A percentile compares a stretch with the other conserved stretches of the same genome.
Conservation (phyloP, 371 early-diverging fungal species). For the Parasitella parasitica region DNA sequence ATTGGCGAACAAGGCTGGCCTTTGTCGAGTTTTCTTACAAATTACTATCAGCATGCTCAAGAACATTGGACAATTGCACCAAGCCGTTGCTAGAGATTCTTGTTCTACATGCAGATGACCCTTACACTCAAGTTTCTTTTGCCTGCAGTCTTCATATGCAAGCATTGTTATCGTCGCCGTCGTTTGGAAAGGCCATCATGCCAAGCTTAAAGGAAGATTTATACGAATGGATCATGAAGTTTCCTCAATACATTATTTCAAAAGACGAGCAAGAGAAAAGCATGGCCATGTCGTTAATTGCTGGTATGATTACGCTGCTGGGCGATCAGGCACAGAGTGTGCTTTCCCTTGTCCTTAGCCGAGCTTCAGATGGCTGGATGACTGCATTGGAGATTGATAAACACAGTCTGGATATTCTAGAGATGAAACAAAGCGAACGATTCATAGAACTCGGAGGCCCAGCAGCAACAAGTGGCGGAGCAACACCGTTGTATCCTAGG, state of each 20-base stretch:
- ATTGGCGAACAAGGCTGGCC: conserved; percentile 47
- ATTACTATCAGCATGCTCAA: conserved; percentile 37
- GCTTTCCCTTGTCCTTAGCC: conserved; percentile 28
- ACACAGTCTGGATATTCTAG: conserved; percentile 39
- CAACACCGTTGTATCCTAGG: conserved; percentile 39
- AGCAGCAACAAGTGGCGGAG: background rate
- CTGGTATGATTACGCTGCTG: conserved; percentile 47
- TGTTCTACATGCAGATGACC: conserved; percentile 49
- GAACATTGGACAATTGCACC: conserved; percentile 41
- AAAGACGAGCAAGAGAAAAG: conserved; percentile 45
- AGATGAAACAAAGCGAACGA: conserved; percentile 24
- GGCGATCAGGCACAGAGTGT: conserved; percentile 34
- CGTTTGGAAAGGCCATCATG: conserved; percentile 24
- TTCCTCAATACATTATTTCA: conserved; percentile 48
- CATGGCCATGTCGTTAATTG: conserved; percentile 37
- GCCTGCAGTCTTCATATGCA: conserved; percentile 28
- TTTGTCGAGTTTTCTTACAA: conserved; percentile 41
- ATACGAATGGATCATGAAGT: conserved; percentile 33
- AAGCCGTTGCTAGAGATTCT: conserved; percentile 45
- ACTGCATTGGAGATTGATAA: conserved; percentile 46
- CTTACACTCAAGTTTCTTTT: conserved; percentile 36
- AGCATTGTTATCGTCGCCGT: background rate
- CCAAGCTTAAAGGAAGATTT: conserved; percentile 46
- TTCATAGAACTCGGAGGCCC: conserved; percentile 25
- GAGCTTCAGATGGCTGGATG: conserved; percentile 45